Base-by-base conservation (phyloP, 352 stramenopile species). In the Pythium chondricola region DNA sequence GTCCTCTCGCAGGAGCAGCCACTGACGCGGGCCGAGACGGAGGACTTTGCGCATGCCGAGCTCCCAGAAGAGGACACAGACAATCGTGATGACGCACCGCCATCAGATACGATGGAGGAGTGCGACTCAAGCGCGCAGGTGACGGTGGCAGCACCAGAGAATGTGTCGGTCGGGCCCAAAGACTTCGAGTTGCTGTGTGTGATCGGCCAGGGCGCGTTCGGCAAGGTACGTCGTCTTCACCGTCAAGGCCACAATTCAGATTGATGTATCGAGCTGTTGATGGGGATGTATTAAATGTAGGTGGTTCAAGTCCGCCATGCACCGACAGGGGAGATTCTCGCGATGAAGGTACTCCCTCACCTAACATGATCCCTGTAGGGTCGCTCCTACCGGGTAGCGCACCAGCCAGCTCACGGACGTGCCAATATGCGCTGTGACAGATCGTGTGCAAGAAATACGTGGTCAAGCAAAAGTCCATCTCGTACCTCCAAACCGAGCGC, bases 361-460 rank as follows among this genome's bases (percentile, higher is more conserved):
- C n/a, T n/a, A n/a, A n/a, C n/a, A n/a, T n/a, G n/a, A n/a, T n/a
- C n/a, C n/a, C n/a, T n/a, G n/a, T n/a, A n/a, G n/a, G n/a, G n/a
- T n/a, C n/a, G n/a, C n/a, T n/a, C n/a, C n/a, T n/a, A n/a, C n/a
- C n/a, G n/a, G n/a, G n/a, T n/a, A n/a, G n/a, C n/a, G n/a, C n/a
- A n/a, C n/a, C n/a, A n/a, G n/a, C n/a, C n/a, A n/a, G n/a, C n/a
- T n/a, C n/a, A n/a, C n/a, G n/a, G n/a, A n/a, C n/a, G n/a, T n/a
- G n/a, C n/a, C n/a, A n/a, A n/a, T n/a, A n/a, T n/a, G n/a, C n/a
- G n/a, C n/a, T n/a, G n/a, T n/a, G n/a, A n/a, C n/a, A 87, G 74
- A 88, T 92, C 56, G 76, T 92, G 30, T 85, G 67, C 33, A 89
- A 89, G 60, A 87, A 89, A 64, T 88, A 85, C 62, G 74, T 93